phyloP scores from a whole-genome alignment of 106 monocot species.

The Allium fistulosum region DNA sequence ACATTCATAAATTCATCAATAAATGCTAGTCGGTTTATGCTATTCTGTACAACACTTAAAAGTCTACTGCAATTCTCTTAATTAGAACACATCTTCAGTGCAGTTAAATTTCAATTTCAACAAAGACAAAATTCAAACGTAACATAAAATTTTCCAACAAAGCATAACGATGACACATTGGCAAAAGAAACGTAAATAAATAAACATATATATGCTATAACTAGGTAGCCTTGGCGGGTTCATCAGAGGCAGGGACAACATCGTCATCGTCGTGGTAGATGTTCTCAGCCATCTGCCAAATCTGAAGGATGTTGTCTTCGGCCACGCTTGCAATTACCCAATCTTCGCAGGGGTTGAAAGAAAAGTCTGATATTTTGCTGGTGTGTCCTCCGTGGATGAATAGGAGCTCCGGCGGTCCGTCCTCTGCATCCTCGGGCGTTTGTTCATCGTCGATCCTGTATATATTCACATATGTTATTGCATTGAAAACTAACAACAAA shows the following conservation, averaged over 20 bases:
- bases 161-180: no score
- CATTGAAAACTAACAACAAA: no score
- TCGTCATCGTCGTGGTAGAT: conserved; percentile 92
- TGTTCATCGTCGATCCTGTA: conserved; percentile 83
- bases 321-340: conserved; percentile 93
- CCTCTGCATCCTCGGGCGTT: conserved; percentile 83
- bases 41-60: no score
- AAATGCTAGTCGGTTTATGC: no score
- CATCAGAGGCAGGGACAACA: conserved; percentile 16
- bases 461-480: background rate
- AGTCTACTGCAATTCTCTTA: no score
- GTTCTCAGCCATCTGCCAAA: conserved; percentile 99
- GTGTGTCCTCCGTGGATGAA: conserved; percentile 99
- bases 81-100: no score
- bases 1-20: no score
- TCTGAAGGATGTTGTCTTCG: conserved; percentile 97
- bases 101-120: no score
- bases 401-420: conserved; percentile 86
- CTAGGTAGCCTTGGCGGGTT: conserved; percentile 23
- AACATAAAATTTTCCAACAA: no score
- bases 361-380: conserved; percentile 97
- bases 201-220: no score
- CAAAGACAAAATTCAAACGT: no score
- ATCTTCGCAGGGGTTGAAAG: conserved; percentile 91
- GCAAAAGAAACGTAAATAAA: no score